Evolutionary conservation across 2,329 filamentous ascomycete species (phyloP).

Genomic region (Xylaria sp.): DNA sequence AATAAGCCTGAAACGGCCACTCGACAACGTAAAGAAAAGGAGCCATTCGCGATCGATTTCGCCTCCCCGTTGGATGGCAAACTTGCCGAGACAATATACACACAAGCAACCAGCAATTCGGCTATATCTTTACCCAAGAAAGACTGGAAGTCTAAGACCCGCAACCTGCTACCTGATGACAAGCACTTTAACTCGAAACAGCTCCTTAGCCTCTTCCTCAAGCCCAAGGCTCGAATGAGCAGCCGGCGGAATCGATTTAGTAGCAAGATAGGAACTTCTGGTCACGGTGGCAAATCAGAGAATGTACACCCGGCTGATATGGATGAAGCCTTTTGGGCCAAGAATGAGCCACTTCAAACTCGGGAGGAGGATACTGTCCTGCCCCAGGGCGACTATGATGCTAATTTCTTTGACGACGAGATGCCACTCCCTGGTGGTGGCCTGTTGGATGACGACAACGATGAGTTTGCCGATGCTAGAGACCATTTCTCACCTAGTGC

Average conservation of each 20-base stretch:
- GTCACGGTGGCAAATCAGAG: conserved; percentile 56
- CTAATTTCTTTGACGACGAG: conserved; percentile 95
- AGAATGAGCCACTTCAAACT: conserved; percentile 63
- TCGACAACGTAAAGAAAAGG: conserved; percentile 89
- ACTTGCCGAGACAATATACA: conserved; percentile 81
- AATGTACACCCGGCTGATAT: conserved; percentile 78
- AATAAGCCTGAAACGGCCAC: conserved; percentile 69
- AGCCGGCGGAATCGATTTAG: conserved; percentile 67
- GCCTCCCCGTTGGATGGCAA: conserved; percentile 75
- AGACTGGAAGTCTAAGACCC: conserved; percentile 93
- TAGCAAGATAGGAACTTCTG: conserved; percentile 54
- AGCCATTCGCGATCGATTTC: conserved; percentile 96
- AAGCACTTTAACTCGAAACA: conserved; percentile 98
- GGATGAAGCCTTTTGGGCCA: conserved; percentile 96
- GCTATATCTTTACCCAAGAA: conserved; percentile 89
- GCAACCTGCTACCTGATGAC: conserved; percentile 94
- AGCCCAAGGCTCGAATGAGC: conserved; percentile 87
- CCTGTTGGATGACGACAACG: conserved; percentile 71
- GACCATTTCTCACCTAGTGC: conserved; percentile 79
- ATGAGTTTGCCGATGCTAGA: conserved; percentile 82
- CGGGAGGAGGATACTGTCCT: conserved; percentile 65
- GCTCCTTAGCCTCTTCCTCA: conserved; percentile 88
- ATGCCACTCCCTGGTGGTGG: conserved; percentile 72
- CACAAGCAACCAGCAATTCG: conserved; percentile 80
- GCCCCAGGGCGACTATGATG: conserved; percentile 86